These are phyloP conservation scores for Populus simonii DNA, from an alignment of 345 rosid species.

Conservation along the genomic window DNA sequence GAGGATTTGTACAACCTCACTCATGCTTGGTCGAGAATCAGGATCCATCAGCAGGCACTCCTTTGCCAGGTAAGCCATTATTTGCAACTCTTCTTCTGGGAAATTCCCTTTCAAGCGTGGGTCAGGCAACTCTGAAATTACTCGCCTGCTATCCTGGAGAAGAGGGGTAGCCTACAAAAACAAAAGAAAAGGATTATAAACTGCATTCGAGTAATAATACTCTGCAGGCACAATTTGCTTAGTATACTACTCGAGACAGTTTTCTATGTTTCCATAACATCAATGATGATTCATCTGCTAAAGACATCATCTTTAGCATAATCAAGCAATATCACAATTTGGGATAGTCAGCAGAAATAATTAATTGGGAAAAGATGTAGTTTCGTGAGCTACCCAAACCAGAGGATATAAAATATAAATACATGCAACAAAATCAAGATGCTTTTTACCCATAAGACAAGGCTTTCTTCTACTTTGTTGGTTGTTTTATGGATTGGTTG, in stretches of 20 bases:
- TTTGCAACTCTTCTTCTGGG: conserved; percentile 81
- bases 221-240: not conserved
- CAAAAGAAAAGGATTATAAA: conserved; percentile 7
- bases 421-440: conserved; percentile 3
- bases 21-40: conserved; percentile 90
- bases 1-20: conserved; percentile 95
- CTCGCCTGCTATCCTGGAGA: conserved; percentile 62
- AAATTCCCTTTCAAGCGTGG: conserved; percentile 65
- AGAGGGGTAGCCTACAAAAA: conserved; percentile 72
- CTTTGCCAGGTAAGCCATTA: conserved; percentile 92
- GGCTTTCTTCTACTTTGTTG: conserved; percentile 85
- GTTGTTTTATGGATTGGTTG: conserved; percentile 69
- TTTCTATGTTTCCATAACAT: not conserved
- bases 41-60: conserved; percentile 91
- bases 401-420: not conserved
- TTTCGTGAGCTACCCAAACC: not conserved
- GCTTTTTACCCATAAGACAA: conserved; percentile 78
- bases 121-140: conserved; percentile 74
- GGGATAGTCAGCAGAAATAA: not conserved
- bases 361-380: not conserved
- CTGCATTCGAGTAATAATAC: not conserved
- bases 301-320: not conserved
- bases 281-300: not conserved
- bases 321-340: not conserved
- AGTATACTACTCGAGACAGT: not conserved